Base-by-base conservation (phyloP, 257 asterid genomes). In the Jacaranda copaia region DNA sequence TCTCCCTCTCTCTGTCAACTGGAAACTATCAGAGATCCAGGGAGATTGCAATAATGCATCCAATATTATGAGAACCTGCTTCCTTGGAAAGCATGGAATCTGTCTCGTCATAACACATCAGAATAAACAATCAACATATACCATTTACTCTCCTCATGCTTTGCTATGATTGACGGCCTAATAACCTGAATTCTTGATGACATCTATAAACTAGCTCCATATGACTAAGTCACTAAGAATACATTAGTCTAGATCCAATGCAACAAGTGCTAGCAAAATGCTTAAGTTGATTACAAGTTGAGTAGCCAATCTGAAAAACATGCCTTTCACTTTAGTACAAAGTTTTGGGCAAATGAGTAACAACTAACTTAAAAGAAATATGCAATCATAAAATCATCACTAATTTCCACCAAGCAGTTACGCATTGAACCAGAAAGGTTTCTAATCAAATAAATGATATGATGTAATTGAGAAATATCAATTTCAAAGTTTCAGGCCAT, bases 141-240 rank as follows among this genome's bases (percentile, higher is more conserved):
- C 18, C 70, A 25, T 25, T 25, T 25, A 25, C 32, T 25, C 32
- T 25, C 42, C 40, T 45, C 68, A 69, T 69, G 32, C 46, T 45
- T 40, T 19, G 6, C 20, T 11, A 56, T 79, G 52, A 18, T 64
- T 61, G 25, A 42, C 71, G 70, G 15, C 45, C 64, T n/a, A 32
- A 40, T 39, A 18, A 72, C 75, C 75, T 10, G 40, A 70, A 70
- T 51, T 62, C 64, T 8, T 48, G 51, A 73, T 15, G 8, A 61
- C 58, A 19, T 32, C 7, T 42, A 46, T 8, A 25, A n/a, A 51
- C 63, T 63, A 25, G 71, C 49, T 46, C 57, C 19, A 42, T 25
- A 73, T 6, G 46, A 53, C 18, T 52, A 52, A n/a, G 19, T 8
- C 13, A 5, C 38, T 45, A 48, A 25, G 8, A 32, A 35, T 46